Percentiles rank a stretch among this genome's conserved stretches.
These are phyloP conservation scores for Saturnispora hagleri DNA, from an alignment of 805 yeast genomes.

Conservation along the genomic window DNA sequence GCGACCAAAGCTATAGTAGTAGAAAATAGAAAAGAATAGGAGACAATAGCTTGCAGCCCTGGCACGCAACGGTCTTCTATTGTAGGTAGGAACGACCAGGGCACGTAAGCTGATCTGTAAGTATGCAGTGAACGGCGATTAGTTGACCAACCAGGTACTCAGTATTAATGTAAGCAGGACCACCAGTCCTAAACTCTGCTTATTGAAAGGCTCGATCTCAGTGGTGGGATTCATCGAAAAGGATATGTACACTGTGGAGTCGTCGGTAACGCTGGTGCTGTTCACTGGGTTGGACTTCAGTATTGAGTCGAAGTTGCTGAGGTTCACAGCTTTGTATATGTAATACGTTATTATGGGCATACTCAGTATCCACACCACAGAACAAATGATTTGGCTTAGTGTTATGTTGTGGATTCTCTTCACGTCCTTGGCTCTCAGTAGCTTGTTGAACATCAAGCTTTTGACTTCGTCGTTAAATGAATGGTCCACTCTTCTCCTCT, in stretches of 20 bases:
- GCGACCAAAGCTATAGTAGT: neutral
- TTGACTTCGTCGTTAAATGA: neutral
- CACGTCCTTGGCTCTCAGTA: neutral
- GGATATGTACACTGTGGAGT: neutral
- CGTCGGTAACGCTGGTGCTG: neutral
- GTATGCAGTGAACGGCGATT: neutral
- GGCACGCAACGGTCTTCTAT: neutral
- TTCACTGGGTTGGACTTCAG: neutral
- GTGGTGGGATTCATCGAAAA: slow-evolving; percentile 3
- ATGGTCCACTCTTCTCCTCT: neutral
- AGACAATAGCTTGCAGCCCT: neutral
- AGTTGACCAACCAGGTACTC: neutral
- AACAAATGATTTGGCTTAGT: neutral
- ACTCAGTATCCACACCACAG: neutral
- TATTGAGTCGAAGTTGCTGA: neutral
- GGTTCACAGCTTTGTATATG: neutral
- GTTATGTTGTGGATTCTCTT: neutral
- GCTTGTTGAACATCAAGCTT: neutral
- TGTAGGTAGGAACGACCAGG: neutral
- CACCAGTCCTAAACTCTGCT: neutral
- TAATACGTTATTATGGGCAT: neutral
- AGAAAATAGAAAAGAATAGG: neutral
- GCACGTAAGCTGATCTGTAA: neutral
- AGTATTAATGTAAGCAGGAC: neutral
- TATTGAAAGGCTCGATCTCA: slow-evolving; percentile 2